Percentiles rank a stretch among this genome's conserved stretches.
phyloP scores from a whole-genome alignment of 2,329 filamentous ascomycete genomes.

The Orbilia quercus region DNA sequence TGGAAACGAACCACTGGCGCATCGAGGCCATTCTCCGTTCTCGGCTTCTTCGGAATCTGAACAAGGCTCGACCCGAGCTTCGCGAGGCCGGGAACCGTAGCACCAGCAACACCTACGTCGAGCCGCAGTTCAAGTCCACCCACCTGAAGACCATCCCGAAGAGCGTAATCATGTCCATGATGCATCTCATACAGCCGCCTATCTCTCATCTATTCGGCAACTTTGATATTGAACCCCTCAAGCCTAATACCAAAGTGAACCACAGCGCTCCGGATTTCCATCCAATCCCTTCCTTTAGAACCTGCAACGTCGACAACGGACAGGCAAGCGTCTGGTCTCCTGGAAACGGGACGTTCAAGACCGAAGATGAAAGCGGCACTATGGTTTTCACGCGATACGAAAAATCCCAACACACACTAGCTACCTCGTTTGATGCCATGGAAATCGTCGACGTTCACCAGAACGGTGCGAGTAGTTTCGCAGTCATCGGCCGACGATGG shows the following conservation, averaged over 20 bases:
- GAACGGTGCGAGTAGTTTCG: constrained; percentile 46
- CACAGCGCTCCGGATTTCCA: constrained; percentile 37
- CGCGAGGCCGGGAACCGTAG: constrained; percentile 51
- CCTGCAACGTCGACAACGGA: constrained; percentile 41
- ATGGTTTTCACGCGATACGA: constrained; percentile 55
- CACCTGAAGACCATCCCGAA: constrained; percentile 54
- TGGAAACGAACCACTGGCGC: constrained; percentile 54
- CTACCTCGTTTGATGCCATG: constrained; percentile 50
- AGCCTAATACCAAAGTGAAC: constrained; percentile 44
- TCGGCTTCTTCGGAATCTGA: constrained; percentile 47
- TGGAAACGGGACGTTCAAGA: constrained; percentile 43
- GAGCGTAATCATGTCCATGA: constrained; percentile 55
- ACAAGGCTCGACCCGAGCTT: constrained; percentile 50
- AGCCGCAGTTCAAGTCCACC: constrained; percentile 50
- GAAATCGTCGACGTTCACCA: constrained; percentile 48
- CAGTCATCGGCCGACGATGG: constrained; percentile 45
- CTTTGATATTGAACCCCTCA: constrained; percentile 37
- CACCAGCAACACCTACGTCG: constrained; percentile 45
- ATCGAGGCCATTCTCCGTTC: constrained; percentile 48
- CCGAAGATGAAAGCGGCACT: constrained; percentile 44
- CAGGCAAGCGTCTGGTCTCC: constrained; percentile 52
- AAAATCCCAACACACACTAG: constrained; percentile 46
- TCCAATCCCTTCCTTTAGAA: constrained; percentile 40
- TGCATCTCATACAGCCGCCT: constrained; percentile 50
- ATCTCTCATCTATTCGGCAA: constrained; percentile 46